Conservation (phyloP, 108 stramenopile species). For the Pseudonitzschia pungens region DNA sequence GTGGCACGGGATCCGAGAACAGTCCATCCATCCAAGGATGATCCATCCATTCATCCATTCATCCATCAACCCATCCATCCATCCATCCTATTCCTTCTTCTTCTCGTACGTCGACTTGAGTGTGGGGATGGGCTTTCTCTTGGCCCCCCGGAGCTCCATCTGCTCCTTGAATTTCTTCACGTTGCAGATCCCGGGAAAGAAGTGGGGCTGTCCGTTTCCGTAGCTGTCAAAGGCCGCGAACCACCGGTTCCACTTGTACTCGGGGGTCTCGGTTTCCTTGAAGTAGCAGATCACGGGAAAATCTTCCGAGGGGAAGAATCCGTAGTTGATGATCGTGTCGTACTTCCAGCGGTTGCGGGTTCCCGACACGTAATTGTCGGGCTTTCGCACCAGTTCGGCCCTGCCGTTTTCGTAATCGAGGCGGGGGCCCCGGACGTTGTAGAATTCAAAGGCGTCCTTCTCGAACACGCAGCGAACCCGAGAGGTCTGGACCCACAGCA, state of each 20-base stretch:
- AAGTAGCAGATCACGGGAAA: constrained; percentile 83
- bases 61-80: background rate
- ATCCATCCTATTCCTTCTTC: background rate
- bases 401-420: constrained; percentile 41
- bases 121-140: constrained; percentile 52
- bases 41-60: background rate
- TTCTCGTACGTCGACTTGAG: constrained; percentile 23
- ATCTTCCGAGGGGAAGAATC: constrained; percentile 68
- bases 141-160: constrained; percentile 64
- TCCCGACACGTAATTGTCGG: constrained; percentile 70
- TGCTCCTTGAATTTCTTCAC: constrained; percentile 66
- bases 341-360: constrained; percentile 75
- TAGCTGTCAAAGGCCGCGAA: constrained; percentile 61
- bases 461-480: constrained; percentile 73
- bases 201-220: constrained; percentile 66
- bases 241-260: constrained; percentile 58
- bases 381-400: constrained; percentile 43
- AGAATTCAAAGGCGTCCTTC: constrained; percentile 53
- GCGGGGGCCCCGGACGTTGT: constrained; percentile 49
- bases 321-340: constrained; percentile 72
- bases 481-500: constrained; percentile 63
- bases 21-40: background rate
- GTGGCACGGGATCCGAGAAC: no score
- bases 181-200: constrained; percentile 76
- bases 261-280: constrained; percentile 74